Evolutionary conservation across 805 yeast genomes (phyloP).

Genomic region (Kuraishia floccosa): DNA sequence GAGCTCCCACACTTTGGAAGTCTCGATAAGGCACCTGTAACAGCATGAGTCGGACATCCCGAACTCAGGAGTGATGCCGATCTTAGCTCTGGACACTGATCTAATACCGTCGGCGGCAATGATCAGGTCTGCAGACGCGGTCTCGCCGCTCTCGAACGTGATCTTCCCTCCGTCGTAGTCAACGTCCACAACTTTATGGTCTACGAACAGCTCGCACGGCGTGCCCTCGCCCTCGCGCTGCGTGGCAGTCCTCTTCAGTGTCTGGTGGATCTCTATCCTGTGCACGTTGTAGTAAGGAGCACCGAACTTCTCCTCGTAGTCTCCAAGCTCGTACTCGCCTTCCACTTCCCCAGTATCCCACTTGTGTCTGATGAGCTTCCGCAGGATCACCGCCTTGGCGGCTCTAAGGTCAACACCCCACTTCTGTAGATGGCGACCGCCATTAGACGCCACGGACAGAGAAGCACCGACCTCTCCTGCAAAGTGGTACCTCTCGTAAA

Average conservation of each 20-base stretch:
- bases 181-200: conserved; percentile 11
- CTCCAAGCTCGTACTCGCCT: conserved; percentile 15
- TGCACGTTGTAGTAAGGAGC: conserved; percentile 18
- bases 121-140: conserved; percentile 13
- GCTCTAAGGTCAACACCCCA: conserved; percentile 14
- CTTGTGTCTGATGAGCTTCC: conserved; percentile 12
- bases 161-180: conserved; percentile 13
- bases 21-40: conserved; percentile 13
- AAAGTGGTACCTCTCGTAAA: conserved; percentile 16
- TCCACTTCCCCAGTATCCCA: conserved; percentile 14
- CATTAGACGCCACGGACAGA: conserved; percentile 18
- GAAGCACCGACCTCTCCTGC: conserved; percentile 21
- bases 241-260: conserved; percentile 11
- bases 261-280: conserved; percentile 14
- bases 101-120: conserved; percentile 21
- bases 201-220: conserved; percentile 12
- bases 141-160: conserved; percentile 14
- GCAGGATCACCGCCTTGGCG: conserved; percentile 13
- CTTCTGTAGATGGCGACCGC: conserved; percentile 15
- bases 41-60: conserved; percentile 12
- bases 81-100: conserved; percentile 11
- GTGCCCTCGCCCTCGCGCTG: conserved; percentile 11
- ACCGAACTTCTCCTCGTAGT: conserved; percentile 15
- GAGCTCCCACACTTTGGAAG: conserved; percentile 8
- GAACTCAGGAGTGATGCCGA: conserved; percentile 11